Evolutionary conservation across 768 basidiomycete species (phyloP).

Genomic region (Gelatoporia subvermispora): DNA sequence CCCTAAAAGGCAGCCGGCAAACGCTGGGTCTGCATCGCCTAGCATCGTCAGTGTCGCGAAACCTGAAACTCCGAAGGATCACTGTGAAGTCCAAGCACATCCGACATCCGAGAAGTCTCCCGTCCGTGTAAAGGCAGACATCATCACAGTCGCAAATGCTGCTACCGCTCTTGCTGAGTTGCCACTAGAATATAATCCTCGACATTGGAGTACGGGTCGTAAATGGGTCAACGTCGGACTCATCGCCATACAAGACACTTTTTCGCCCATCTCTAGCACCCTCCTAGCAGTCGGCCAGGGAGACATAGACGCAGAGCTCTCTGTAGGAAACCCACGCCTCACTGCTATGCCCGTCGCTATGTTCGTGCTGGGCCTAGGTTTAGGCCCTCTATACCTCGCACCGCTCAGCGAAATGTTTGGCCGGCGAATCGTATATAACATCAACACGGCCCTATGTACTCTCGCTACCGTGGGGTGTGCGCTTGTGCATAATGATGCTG

Average conservation of each 20-base stretch:
- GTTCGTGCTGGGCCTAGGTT: conserved; percentile 1
- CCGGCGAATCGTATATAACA: neutral
- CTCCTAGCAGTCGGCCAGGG: conserved; percentile 1
- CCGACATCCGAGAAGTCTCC: too few species aligned
- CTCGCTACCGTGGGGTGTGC: conserved; percentile 1
- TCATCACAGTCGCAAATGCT: too few species aligned
- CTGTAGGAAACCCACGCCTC: neutral
- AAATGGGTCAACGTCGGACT: conserved; percentile 4
- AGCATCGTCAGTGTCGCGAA: too few species aligned
- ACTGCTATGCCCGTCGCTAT: conserved; percentile 4
- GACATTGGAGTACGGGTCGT: neutral
- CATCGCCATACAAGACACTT: conserved; percentile 1
- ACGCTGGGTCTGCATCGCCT: too few species aligned
- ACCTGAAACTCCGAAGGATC: too few species aligned
- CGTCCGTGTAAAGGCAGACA: too few species aligned
- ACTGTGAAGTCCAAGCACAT: too few species aligned
- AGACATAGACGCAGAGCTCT: conserved; percentile 1
- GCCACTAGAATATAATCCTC: conserved; percentile 1
- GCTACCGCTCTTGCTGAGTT: neutral
- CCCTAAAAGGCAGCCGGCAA: too few species aligned
- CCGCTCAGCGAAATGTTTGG: conserved; percentile 6
- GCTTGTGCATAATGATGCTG: conserved; percentile 2
- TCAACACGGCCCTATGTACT: neutral
- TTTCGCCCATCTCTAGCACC: conserved; percentile 6
- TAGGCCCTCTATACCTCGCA: conserved; percentile 2